These are phyloP conservation scores for Fusarium sp. DNA, from an alignment of 2,329 filamentous ascomycete genomes.

Conservation along the genomic window DNA sequence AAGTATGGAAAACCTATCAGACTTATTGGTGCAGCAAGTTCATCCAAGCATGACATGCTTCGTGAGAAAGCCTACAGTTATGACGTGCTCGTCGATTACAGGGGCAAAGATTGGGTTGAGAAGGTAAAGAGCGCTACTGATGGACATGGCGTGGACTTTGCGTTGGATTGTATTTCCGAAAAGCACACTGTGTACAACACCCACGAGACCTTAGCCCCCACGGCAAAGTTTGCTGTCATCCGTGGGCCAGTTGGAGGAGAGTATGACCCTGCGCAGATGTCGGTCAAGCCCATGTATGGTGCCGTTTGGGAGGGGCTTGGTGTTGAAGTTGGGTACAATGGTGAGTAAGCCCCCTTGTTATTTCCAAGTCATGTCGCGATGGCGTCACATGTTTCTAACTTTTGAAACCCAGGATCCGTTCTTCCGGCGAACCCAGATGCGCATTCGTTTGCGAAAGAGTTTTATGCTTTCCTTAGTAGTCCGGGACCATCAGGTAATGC, in stretches of 20 bases:
- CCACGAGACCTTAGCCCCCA: slow-evolving; percentile 42
- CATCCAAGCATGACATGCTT: slow-evolving; percentile 44
- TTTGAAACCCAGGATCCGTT: not conserved
- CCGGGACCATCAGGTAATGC: not conserved
- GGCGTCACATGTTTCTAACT: no score
- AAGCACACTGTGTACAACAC: slow-evolving; percentile 50
- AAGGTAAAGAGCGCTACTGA: slow-evolving; percentile 45
- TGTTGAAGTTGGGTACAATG: slow-evolving; percentile 54
- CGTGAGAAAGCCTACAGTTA: slow-evolving; percentile 52
- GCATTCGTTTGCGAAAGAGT: slow-evolving; percentile 49
- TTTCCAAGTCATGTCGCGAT: no score
- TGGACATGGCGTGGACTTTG: slow-evolving; percentile 51
- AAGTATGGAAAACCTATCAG: slow-evolving; percentile 22
- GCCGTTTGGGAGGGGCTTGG: slow-evolving; percentile 58
- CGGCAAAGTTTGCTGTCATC: slow-evolving; percentile 46
- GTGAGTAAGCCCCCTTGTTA: slow-evolving; percentile 1
- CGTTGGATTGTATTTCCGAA: slow-evolving; percentile 56
- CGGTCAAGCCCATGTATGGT: slow-evolving; percentile 53
- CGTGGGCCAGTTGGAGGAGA: slow-evolving; percentile 39
- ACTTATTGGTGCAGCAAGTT: slow-evolving; percentile 50
- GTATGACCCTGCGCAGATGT: slow-evolving; percentile 42
- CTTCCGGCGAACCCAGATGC: slow-evolving; percentile 42
- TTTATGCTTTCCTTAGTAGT: slow-evolving; percentile 52
- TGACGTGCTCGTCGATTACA: slow-evolving; percentile 55
- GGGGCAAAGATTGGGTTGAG: slow-evolving; percentile 49